Evolutionary conservation across 2,329 filamentous ascomycete genomes (phyloP).

Genomic region (Didymella exigua): DNA sequence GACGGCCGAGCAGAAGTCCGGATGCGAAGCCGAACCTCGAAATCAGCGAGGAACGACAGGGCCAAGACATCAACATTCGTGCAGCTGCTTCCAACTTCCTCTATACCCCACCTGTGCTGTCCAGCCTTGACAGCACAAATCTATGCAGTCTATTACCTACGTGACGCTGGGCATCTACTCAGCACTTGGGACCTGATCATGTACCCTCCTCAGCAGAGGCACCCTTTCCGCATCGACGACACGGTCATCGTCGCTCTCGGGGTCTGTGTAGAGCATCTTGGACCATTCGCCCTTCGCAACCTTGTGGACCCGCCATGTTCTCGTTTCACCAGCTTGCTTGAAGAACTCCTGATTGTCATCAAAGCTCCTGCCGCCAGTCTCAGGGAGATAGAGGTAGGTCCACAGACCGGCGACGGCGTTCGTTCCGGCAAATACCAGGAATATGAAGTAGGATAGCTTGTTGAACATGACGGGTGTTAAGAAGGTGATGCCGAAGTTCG

Average conservation of each 20-base stretch:
- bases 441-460: slow-evolving; percentile 64
- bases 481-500: slow-evolving; percentile 64
- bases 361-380: slow-evolving; percentile 63
- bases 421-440: slow-evolving; percentile 61
- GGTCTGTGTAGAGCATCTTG: slow-evolving; percentile 51
- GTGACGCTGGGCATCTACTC: slow-evolving; percentile 18
- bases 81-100: not conserved
- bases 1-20: slow-evolving; percentile 6
- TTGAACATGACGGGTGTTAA: slow-evolving; percentile 65
- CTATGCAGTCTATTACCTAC: slow-evolving; percentile 7
- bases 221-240: slow-evolving; percentile 51
- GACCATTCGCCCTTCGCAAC: slow-evolving; percentile 60
- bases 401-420: slow-evolving; percentile 61
- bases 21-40: not conserved
- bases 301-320: slow-evolving; percentile 60
- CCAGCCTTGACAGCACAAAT: not conserved
- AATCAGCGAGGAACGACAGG: not conserved
- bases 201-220: slow-evolving; percentile 52
- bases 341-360: slow-evolving; percentile 67
- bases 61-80: not conserved
- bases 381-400: slow-evolving; percentile 60
- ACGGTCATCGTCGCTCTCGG: slow-evolving; percentile 40
- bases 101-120: not conserved
- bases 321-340: slow-evolving; percentile 56
- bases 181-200: slow-evolving; percentile 50